Conservation (phyloP, 192 early-diverging fungal species). For the Funneliformis mosseae region DNA sequence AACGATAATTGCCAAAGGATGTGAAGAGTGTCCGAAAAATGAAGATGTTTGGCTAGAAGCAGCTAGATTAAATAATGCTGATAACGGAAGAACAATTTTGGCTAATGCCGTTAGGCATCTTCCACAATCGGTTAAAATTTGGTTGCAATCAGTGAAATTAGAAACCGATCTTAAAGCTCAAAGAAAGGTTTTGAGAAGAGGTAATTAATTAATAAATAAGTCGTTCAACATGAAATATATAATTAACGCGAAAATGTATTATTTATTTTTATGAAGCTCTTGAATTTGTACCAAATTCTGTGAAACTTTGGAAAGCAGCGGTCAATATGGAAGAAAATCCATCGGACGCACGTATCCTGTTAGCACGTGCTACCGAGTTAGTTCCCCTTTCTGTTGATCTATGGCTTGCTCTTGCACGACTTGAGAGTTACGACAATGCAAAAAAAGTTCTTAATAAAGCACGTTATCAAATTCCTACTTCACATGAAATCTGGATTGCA, state of each 20-base stretch:
- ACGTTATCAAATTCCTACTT: slow-evolving; percentile 77
- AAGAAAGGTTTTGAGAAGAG: slow-evolving; percentile 80
- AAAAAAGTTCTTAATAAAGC: slow-evolving; percentile 91
- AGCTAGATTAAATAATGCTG: slow-evolving; percentile 80
- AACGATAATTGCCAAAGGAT: slow-evolving; percentile 85
- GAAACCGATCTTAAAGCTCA: slow-evolving; percentile 78
- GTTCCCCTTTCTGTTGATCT: slow-evolving; percentile 89
- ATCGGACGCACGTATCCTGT: slow-evolving; percentile 85
- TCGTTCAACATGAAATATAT: background rate
- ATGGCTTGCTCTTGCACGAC: slow-evolving; percentile 92
- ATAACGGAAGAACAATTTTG: slow-evolving; percentile 89
- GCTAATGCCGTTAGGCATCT: slow-evolving; percentile 86
- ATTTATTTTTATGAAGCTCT: slow-evolving; percentile 55
- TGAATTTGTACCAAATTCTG: slow-evolving; percentile 91
- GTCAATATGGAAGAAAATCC: slow-evolving; percentile 91
- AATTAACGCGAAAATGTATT: background rate
- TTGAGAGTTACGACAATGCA: slow-evolving; percentile 90
- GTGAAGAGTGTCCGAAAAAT: slow-evolving; percentile 89
- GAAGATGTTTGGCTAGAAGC: slow-evolving; percentile 99
- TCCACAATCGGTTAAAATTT: slow-evolving; percentile 92
- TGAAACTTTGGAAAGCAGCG: slow-evolving; percentile 90
- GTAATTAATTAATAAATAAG: background rate
- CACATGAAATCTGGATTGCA: slow-evolving; percentile 94
- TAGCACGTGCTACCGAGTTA: slow-evolving; percentile 93
- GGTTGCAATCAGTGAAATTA: slow-evolving; percentile 84